A percentile compares a stretch with the other conserved stretches of the same genome.
These are phyloP conservation scores for Yamadazyma takamatsuzukensis DNA, from an alignment of 805 yeast species.

Conservation along the genomic window DNA sequence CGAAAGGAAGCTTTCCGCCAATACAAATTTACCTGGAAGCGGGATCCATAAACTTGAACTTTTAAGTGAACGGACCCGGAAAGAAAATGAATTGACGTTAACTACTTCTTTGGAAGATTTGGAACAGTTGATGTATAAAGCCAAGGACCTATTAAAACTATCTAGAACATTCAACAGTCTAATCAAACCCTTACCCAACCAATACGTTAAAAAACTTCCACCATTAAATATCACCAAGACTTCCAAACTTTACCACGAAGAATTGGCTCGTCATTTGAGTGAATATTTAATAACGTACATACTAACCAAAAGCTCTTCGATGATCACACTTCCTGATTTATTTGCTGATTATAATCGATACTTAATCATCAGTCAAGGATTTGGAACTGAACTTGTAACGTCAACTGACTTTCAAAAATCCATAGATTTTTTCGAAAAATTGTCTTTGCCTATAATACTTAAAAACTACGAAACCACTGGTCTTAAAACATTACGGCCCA, in stretches of 20 bases:
- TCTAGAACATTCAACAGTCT: conserved; percentile 40
- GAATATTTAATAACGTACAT: conserved; percentile 51
- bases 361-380: conserved; percentile 33
- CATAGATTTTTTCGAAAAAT: conserved; percentile 49
- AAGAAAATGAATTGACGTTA: conserved; percentile 58
- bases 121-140: conserved; percentile 72
- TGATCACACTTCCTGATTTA: conserved; percentile 39
- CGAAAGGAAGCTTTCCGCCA: neutral
- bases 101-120: conserved; percentile 72
- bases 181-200: conserved; percentile 11
- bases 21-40: conserved; percentile 14
- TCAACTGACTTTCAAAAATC: conserved; percentile 68
- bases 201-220: conserved; percentile 16
- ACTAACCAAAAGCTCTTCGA: conserved; percentile 29
- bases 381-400: conserved; percentile 61
- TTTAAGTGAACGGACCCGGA: conserved; percentile 49
- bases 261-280: conserved; percentile 73
- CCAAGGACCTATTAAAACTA: conserved; percentile 63
- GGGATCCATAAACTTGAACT: conserved; percentile 75
- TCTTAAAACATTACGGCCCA: conserved; percentile 28
- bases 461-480: conserved; percentile 32
- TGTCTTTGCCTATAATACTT: conserved; percentile 55
- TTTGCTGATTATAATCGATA: conserved; percentile 40
- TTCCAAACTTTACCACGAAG: conserved; percentile 49
- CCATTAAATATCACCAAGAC: conserved; percentile 34